A percentile compares a stretch with the other conserved stretches of the same genome.
Conservation (phyloP, 2,329 filamentous ascomycete genomes). For the Xylariaceae sp. region DNA sequence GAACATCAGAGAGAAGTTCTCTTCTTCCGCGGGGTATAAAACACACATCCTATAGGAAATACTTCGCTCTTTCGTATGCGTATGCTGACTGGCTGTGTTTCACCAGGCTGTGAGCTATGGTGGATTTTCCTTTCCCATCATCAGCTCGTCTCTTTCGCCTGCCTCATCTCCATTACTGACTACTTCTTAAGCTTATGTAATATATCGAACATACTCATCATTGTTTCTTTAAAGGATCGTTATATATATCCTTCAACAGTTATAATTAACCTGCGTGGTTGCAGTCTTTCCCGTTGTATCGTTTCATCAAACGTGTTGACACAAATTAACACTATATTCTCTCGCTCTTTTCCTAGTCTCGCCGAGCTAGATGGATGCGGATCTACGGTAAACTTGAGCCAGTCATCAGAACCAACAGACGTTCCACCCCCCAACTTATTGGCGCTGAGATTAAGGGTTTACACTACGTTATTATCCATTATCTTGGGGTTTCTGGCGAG, state of each 20-base stretch:
- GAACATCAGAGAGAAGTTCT: background rate
- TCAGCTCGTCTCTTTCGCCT: background rate
- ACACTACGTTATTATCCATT: constrained; percentile 1
- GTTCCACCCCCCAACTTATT: constrained; percentile 8
- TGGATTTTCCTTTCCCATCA: background rate
- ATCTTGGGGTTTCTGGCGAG: constrained; percentile 18
- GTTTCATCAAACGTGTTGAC: no score
- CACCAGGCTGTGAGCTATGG: background rate
- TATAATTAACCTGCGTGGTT: no score
- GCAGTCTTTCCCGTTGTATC: no score
- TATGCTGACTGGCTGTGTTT: no score
- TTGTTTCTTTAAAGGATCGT: no score
- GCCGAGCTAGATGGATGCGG: background rate
- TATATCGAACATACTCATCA: no score
- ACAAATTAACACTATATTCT: background rate
- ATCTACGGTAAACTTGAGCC: background rate
- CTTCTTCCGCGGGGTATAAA: no score
- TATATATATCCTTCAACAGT: no score
- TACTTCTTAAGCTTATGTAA: no score
- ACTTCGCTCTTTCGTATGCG: no score
- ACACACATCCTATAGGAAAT: no score
- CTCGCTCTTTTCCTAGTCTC: background rate
- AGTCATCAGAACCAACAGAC: background rate
- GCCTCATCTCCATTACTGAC: no score
- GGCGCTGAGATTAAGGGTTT: constrained; percentile 3